Evolutionary conservation across 2,329 filamentous ascomycete genomes (phyloP), one percentile per base, ranked within the genome.

Genomic region (Hypoxylon sp.): DNA sequence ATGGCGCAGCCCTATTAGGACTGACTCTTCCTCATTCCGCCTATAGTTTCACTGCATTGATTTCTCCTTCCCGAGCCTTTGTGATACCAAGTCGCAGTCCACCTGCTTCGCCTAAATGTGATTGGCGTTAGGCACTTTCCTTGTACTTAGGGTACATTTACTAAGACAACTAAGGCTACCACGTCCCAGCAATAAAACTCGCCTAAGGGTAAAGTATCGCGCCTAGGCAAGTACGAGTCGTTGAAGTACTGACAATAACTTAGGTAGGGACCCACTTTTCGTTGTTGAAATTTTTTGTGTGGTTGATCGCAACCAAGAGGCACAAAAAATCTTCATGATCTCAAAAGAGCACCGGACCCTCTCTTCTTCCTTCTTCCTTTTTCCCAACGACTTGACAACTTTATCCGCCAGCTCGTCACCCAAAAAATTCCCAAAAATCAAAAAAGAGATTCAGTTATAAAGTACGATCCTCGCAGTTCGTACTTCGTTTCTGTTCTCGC

Each of bases 401-500:
- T 80, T 83, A 84, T 84, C 83, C 79, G 78, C 78, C 82, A 81
- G 77, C 71, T 78, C 75, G 73, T 76, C 72, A 73, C 78, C 78
- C 79, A 76, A 79, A 80, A 77, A 79, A 34, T 45, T 34, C 53
- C 36, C 45, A 78, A 81, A 81, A 80, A 79, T 78, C 17, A 82
- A 82, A 83, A 83, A 83, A 83, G 84, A 84, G 77, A 79, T 75
- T 78, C 78, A 80, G 80, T 78, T 76, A 73, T 75, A 72, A 75
- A 86, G 85, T 86, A 84, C 85, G 84, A 82, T 83, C 81, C 79
- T 63, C 56, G 28, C 43, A 64, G 75, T 70, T 84, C 84, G 85
- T 86, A 82, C 85, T 84, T 82, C 79, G 82, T 85, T 83, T 86
- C 84, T 88, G 85, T 85, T 84, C 86, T 86, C 84, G 81, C 82